These are phyloP conservation scores for Acaromyces ingoldii DNA, from an alignment of 1,284 basidiomycete species.

Conservation along the genomic window DNA sequence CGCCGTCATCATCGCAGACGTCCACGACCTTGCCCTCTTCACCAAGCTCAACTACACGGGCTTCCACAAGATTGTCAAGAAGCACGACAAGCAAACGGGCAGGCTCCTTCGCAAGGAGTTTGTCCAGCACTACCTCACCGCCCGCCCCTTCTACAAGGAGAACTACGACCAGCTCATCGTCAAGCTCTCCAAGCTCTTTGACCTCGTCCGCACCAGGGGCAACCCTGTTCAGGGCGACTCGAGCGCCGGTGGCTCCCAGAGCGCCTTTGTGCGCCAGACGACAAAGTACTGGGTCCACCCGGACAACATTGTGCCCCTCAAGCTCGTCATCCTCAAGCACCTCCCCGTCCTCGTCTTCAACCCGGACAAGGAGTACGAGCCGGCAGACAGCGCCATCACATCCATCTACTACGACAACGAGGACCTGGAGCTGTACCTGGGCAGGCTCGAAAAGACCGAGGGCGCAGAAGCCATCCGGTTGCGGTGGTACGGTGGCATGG, in stretches of 20 bases:
- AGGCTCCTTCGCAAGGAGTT: slow-evolving; percentile 60
- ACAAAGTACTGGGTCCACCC: slow-evolving; percentile 92
- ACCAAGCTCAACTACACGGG: slow-evolving; percentile 87
- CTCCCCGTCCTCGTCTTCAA: slow-evolving; percentile 76
- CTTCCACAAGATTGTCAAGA: slow-evolving; percentile 98
- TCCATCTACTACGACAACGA: slow-evolving; percentile 92
- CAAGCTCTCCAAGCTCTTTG: slow-evolving; percentile 90
- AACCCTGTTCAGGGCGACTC: slow-evolving; percentile 90
- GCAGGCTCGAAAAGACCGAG: slow-evolving; percentile 95
- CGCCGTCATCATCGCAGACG: slow-evolving; percentile 90
- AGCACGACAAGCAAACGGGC: slow-evolving; percentile 72
- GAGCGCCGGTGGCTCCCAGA: slow-evolving; percentile 87
- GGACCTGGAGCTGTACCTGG: slow-evolving; percentile 93
- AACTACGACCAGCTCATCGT: slow-evolving; percentile 79
- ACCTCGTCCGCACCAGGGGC: slow-evolving; percentile 90
- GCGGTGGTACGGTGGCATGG: slow-evolving; percentile 94
- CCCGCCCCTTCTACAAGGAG: slow-evolving; percentile 87
- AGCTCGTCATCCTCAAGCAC: slow-evolving; percentile 87
- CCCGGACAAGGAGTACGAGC: slow-evolving; percentile 85
- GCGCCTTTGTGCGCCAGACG: slow-evolving; percentile 92
- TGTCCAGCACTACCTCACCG: slow-evolving; percentile 86
- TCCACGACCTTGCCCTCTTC: slow-evolving; percentile 92
- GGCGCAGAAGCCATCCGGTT: slow-evolving; percentile 94
- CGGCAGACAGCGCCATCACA: slow-evolving; percentile 75
- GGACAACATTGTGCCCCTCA: slow-evolving; percentile 84